phyloP scores from a whole-genome alignment of 352 stramenopile genomes.

The Globisporangium takayamanum region DNA sequence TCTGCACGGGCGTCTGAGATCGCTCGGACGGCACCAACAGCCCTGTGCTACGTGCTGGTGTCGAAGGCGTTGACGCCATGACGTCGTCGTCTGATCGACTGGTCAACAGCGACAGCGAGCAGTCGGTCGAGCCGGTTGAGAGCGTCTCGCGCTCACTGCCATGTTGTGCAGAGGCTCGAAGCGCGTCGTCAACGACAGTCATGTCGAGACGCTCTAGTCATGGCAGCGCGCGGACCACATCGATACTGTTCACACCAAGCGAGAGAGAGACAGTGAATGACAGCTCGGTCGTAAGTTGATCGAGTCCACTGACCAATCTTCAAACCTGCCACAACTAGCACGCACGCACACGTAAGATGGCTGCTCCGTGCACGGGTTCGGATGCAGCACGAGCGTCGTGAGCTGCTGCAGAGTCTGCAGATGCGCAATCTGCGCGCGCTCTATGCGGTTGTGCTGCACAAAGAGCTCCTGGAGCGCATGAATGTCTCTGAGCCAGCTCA shows the following conservation, averaged over 20 bases:
- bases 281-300: no score
- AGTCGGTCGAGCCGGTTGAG: constrained; percentile 31
- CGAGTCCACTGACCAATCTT: no score
- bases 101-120: constrained; percentile 27
- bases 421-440: constrained; percentile 36
- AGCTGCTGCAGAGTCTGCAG: constrained; percentile 37
- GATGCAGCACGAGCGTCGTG: constrained; percentile 46
- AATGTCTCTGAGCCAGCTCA: constrained; percentile 34
- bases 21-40: not conserved
- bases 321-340: not conserved
- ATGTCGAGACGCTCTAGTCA: constrained; percentile 48
- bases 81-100: constrained; percentile 15
- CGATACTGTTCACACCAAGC: constrained; percentile 11
- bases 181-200: constrained; percentile 30
- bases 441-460: constrained; percentile 50
- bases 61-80: no score
- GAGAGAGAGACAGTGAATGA: not conserved
- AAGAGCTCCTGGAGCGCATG: constrained; percentile 48
- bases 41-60: no score
- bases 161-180: constrained; percentile 40
- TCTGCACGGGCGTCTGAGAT: no score
- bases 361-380: constrained; percentile 59
- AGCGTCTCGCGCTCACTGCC: constrained; percentile 23
- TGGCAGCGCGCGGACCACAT: constrained; percentile 34
- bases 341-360: constrained; percentile 38